Evolutionary conservation across 306 rosid genomes (phyloP), one percentile per base, ranked within the genome.

Genomic region (Trifolium subterraneum): DNA sequence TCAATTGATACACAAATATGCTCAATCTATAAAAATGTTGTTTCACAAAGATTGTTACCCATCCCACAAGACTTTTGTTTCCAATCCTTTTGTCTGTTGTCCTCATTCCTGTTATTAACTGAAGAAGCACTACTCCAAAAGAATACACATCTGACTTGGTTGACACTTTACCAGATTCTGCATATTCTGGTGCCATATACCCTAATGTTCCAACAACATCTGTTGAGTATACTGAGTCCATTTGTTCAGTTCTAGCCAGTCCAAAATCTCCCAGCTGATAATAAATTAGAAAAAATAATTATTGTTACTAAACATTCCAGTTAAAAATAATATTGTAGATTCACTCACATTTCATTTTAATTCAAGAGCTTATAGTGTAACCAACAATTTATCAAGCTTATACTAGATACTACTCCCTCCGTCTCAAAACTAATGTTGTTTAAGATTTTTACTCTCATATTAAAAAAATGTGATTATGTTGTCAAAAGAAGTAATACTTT

Each of bases 111-210:
- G 96, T 85, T 71, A 92, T 87, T 4, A 92, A 83, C 84, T 92
- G 92, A 52, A 90, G 79, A 22, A 92, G 84, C 78, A 88, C 88
- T 59, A 90, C 88, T 3, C 97, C 97, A 72, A 86, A 88, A 64
- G 97, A 87, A 74, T 88, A 92, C 54, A 90, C 97, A 61, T 92
- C 97, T 18, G 90, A 86, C 81, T 90, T 92, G 48, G 90, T 88
- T 67, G 97, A 89, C 10, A 88, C 78, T 78, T 74, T 88, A 4
- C 97, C 96, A 77, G 74, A 79, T 81, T 89, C 92, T 25, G 92
- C 96, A 81, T 86, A 92, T 81, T 92, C 97, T 59, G 97, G 97
- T 64, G 96, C 96, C 77, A 90, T 50, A 81, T 92, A 92, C 68
- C 93, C 97, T 72, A 85, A 55, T 25, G 91, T 84, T 80, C 97